phyloP scores from a whole-genome alignment of 164 flowering plant species.

The Liriodendron chinense region DNA sequence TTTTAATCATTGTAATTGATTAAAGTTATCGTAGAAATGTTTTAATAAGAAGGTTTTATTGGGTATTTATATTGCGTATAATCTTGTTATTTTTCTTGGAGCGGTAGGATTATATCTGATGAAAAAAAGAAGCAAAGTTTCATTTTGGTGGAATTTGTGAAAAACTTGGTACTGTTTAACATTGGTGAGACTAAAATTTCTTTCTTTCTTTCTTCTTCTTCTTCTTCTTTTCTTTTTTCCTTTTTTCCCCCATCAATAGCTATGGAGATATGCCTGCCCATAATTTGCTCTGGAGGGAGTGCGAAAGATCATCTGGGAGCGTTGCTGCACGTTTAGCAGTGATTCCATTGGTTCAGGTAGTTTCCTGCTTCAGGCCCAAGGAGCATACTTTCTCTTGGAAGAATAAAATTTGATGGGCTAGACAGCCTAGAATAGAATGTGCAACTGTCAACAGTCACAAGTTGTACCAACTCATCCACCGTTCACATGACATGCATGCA shows the following conservation, averaged over 20 bases:
- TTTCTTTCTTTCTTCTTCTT: not conserved
- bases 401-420: too few relatives aligned
- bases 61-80: not conserved
- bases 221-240: not conserved
- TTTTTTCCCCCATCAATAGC: constrained; percentile 25
- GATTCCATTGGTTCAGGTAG: constrained; percentile 92
- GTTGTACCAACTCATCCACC: too few relatives aligned
- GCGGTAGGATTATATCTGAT: not conserved
- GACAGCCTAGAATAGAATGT: not conserved
- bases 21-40: too few relatives aligned
- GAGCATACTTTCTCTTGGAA: too few relatives aligned
- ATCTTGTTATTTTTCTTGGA: not conserved
- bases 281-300: constrained; percentile 94
- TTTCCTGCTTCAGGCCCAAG: not conserved
- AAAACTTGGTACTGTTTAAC: not conserved
- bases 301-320: constrained; percentile 77
- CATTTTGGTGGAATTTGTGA: not conserved
- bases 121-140: not conserved
- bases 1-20: not conserved
- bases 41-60: too few relatives aligned
- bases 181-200: constrained; percentile 3
- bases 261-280: constrained; percentile 99
- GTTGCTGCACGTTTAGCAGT: constrained; percentile 88
- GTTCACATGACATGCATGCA: too few relatives aligned
- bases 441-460: not conserved